Percentiles rank a stretch among this genome's conserved stretches.
Evolutionary conservation across 2,329 filamentous ascomycete genomes (phyloP).

Genomic region (Colletotrichum gigasporum): DNA sequence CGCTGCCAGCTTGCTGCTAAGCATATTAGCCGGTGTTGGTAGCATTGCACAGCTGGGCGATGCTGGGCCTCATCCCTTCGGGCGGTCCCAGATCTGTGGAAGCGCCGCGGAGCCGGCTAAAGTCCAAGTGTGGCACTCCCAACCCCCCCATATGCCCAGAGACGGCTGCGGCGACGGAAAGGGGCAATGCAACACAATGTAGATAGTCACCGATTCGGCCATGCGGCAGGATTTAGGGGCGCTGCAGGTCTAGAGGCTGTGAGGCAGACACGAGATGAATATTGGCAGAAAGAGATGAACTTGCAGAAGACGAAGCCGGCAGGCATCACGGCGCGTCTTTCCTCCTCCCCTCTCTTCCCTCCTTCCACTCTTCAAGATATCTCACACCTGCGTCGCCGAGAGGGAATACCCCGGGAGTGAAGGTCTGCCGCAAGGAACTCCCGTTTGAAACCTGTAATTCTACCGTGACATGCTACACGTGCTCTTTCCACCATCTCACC

Average conservation of each 20-base stretch:
- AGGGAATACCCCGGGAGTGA: too few species aligned
- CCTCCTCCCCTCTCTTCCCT: not conserved
- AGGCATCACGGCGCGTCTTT: constrained; percentile 11
- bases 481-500: too few species aligned
- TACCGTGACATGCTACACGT: too few species aligned
- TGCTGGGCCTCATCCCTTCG: not conserved
- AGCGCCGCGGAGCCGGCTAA: constrained; percentile 11
- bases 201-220: not conserved
- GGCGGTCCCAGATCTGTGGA: constrained; percentile 17
- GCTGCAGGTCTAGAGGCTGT: not conserved
- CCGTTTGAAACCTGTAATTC: too few species aligned
- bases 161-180: not conserved
- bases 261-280: not conserved
- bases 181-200: constrained; percentile 8
- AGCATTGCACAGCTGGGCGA: not conserved
- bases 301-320: not conserved
- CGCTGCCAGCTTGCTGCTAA: not conserved
- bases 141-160: not conserved
- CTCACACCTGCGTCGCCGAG: too few species aligned
- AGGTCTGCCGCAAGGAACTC: too few species aligned
- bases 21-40: constrained; percentile 6
- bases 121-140: constrained; percentile 1
- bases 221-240: not conserved
- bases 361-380: not conserved
- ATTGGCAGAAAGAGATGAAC: not conserved